Conservation (phyloP, 2,329 filamentous ascomycete species). For the Scopulariopsis brevicaulis region DNA sequence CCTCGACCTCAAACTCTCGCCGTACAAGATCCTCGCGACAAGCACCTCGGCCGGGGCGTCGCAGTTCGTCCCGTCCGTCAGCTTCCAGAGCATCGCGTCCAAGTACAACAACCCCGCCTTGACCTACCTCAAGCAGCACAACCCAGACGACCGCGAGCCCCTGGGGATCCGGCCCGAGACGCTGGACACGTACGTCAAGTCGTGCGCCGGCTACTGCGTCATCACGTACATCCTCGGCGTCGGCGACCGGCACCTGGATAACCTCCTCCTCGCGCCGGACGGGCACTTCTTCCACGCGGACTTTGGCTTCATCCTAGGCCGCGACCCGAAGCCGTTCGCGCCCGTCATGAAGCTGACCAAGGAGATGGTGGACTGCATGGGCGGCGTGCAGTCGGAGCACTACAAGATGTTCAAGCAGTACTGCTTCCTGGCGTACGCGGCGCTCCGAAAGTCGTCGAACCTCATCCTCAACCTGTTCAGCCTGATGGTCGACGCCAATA, state of each 20-base stretch:
- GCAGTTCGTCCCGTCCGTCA: slow-evolving; percentile 84
- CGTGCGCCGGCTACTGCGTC: slow-evolving; percentile 94
- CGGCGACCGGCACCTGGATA: slow-evolving; percentile 90
- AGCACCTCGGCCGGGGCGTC: slow-evolving; percentile 81
- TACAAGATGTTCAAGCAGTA: slow-evolving; percentile 90
- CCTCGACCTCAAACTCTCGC: slow-evolving; percentile 84
- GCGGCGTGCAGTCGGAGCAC: slow-evolving; percentile 67
- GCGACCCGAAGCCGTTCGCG: slow-evolving; percentile 94
- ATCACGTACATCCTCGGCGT: slow-evolving; percentile 97
- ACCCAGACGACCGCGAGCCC: slow-evolving; percentile 72
- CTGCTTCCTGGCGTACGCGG: slow-evolving; percentile 89
- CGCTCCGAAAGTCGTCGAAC: slow-evolving; percentile 78
- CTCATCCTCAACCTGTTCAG: slow-evolving; percentile 92
- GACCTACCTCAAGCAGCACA: slow-evolving; percentile 78
- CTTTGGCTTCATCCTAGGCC: slow-evolving; percentile 94
- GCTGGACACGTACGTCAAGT: slow-evolving; percentile 91
- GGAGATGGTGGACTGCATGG: slow-evolving; percentile 99
- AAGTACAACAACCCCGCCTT: slow-evolving; percentile 69
- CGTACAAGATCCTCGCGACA: slow-evolving; percentile 93
- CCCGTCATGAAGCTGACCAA: slow-evolving; percentile 94
- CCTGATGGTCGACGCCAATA: slow-evolving; percentile 95
- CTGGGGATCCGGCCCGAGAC: slow-evolving; percentile 84
- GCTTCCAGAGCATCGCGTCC: slow-evolving; percentile 68
- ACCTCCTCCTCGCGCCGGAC: slow-evolving; percentile 79
- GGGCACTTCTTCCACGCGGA: slow-evolving; percentile 97